A percentile compares a stretch with the other conserved stretches of the same genome.
Conservation (phyloP, 345 rosid species). For the Melaleuca quinquenervia region DNA sequence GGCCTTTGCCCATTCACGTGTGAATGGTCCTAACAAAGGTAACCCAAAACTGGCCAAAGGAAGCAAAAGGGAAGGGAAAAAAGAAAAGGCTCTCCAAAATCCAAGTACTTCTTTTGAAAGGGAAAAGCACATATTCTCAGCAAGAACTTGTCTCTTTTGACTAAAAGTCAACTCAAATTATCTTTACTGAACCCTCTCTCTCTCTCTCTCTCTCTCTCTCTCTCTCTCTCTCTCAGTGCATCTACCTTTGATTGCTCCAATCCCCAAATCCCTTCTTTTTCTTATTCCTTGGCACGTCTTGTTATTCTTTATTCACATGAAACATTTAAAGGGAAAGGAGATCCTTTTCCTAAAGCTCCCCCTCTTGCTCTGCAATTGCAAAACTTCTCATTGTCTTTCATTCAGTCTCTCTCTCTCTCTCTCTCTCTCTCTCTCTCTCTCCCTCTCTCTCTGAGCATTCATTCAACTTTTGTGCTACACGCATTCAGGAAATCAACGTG, state of each 20-base stretch:
- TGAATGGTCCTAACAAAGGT: not conserved
- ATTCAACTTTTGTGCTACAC: not conserved
- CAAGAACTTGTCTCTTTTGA: not conserved
- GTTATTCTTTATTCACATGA: not conserved
- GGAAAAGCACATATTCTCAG: not conserved
- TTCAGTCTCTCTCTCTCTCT: not conserved
- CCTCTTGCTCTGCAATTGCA: not conserved
- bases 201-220: not conserved
- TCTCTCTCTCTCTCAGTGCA: not conserved
- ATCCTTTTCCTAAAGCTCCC: constrained; percentile 30
- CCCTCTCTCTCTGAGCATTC: constrained; percentile 3
- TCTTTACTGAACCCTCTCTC: not conserved
- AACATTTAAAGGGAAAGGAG: constrained; percentile 2
- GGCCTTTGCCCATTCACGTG: not conserved
- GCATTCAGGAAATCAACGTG: not conserved
- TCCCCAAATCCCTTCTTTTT: constrained; percentile 10
- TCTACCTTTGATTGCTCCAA: not conserved
- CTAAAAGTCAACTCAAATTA: not conserved
- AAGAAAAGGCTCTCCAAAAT: not conserved
- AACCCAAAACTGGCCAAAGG: not conserved
- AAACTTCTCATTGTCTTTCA: not conserved
- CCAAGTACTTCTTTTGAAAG: not conserved
- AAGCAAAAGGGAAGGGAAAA: not conserved
- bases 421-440: constrained; percentile 4
- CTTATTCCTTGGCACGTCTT: constrained; percentile 36